Base-by-base conservation (phyloP, 148 eudicot genomes). In the Camellia granthamiana region DNA sequence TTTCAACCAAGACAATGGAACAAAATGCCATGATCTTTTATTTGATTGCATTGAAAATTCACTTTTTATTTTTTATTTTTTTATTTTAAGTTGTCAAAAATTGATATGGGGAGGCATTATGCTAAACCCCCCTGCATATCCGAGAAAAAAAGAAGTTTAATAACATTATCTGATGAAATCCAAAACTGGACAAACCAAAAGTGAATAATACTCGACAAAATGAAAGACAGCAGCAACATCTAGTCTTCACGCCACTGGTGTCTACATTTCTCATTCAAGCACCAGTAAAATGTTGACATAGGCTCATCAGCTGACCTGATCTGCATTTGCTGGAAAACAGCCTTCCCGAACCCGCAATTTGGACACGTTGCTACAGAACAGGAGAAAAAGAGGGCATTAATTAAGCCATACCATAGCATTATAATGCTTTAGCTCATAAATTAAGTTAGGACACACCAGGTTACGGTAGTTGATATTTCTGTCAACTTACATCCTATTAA, bases 281-380 rank as follows among this genome's bases (percentile, higher is more conserved):
- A 94, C 72, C 41, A 81, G 85, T 89, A 92, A 70, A 89, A 88
- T 78, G 84, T 87, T 18, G 98, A 86, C 92, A 88, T 88, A 7
- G 97, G 95, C 81, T 94, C 98, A 83, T 92, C 98, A 62, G 97
- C 92, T 49, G 98, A 94, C 81, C 98, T 87, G 63, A 81, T 92
- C 82, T 94, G 98, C 81, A 71, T 38, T 81, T 94, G 90, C 59
- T 79, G 69, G 79, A 72, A 90, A 44, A 81, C 80, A 71, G 92
- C 92, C 83, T 88, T 85, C 21, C 83, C 84, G 49, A 84, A 87
- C 43, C 76, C 54, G 62, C 98, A 94, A 58, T 72, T 80, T n/a
- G 95, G 97, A 74, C 95, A 92, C 3, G 87, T 46, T 3, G 84
- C 94, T 94, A 88, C 72, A 67, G 69, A 46, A 23, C 56, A 73